A percentile compares a stretch with the other conserved stretches of the same genome.
These are phyloP conservation scores for Blakeslea trispora DNA, from an alignment of 371 early-diverging fungal genomes.

Conservation along the genomic window DNA sequence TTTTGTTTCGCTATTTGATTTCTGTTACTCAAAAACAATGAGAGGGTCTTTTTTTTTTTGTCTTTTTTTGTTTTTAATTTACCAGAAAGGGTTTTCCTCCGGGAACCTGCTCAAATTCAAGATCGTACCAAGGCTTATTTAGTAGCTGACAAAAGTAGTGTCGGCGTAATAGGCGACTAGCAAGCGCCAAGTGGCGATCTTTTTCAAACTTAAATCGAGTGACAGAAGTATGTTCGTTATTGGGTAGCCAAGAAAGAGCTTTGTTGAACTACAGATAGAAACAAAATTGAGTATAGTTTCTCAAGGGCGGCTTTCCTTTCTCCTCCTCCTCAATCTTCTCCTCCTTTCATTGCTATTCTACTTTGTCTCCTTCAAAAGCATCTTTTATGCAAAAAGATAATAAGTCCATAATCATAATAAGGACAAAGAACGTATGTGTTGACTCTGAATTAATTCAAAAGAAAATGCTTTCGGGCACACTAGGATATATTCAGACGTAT, in stretches of 20 bases:
- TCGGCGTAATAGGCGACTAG: conserved; percentile 35
- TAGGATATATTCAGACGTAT: too few relatives aligned
- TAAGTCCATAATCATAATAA: conserved; percentile 9
- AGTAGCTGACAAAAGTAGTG: conserved; percentile 31
- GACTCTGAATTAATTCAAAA: background rate
- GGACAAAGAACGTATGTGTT: background rate
- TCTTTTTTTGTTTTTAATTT: too few relatives aligned
- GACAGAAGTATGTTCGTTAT: conserved; percentile 27
- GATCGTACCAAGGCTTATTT: conserved; percentile 22
- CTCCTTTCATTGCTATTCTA: background rate
- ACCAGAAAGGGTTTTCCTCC: conserved; percentile 33
- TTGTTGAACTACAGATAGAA: conserved; percentile 29
- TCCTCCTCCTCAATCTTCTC: too few relatives aligned
- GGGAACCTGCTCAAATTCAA: conserved; percentile 24
- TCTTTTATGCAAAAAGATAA: conserved; percentile 22
- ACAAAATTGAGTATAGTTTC: too few relatives aligned
- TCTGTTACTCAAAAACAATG: too few relatives aligned
- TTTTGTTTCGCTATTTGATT: too few relatives aligned
- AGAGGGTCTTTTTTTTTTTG: too few relatives aligned
- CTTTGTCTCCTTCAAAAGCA: conserved; percentile 25
- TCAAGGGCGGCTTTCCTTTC: too few relatives aligned
- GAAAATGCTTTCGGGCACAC: background rate
- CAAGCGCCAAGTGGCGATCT: conserved; percentile 40
- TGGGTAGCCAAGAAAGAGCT: conserved; percentile 32
- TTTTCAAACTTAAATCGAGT: conserved; percentile 34